phyloP scores from a whole-genome alignment of 441 rosid species.

The Sinapis alba region DNA sequence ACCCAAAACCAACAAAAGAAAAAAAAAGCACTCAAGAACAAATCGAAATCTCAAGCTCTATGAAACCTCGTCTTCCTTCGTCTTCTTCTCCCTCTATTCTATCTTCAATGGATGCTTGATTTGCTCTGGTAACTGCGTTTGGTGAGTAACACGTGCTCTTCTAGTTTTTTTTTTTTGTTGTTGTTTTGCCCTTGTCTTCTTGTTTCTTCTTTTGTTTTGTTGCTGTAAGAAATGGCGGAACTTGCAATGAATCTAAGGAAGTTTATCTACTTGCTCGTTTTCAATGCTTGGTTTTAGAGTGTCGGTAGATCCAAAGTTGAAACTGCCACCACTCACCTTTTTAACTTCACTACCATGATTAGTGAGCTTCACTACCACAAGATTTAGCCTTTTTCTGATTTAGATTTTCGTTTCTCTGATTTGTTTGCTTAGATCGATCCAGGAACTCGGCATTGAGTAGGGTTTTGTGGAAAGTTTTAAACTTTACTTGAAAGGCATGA shows the following conservation, averaged over 20 bases:
- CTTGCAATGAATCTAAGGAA: slow-evolving; percentile 28
- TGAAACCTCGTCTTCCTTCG: slow-evolving; percentile 31
- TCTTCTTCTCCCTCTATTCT: slow-evolving; percentile 18
- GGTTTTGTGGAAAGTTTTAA: neutral
- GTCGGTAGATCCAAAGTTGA: slow-evolving; percentile 39
- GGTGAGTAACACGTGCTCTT: slow-evolving; percentile 27
- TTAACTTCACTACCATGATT: slow-evolving; percentile 20
- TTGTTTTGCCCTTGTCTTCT: neutral
- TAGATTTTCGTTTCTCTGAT: slow-evolving; percentile 24
- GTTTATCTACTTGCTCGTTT: slow-evolving; percentile 3
- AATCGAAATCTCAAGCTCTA: slow-evolving; percentile 34
- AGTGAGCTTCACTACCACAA: slow-evolving; percentile 31
- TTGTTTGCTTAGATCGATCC: slow-evolving; percentile 33
- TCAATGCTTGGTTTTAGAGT: slow-evolving; percentile 28
- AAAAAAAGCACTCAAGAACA: slow-evolving; percentile 24
- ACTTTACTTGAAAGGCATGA: neutral
- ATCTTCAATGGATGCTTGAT: slow-evolving; percentile 52
- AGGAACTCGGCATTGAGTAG: neutral
- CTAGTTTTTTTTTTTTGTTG: neutral
- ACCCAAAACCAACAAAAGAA: slow-evolving; percentile 9
- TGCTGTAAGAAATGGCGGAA: slow-evolving; percentile 38
- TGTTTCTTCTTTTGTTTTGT: slow-evolving; percentile 37
- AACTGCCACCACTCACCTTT: slow-evolving; percentile 5
- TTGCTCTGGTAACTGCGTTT: slow-evolving; percentile 16
- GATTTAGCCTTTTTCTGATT: slow-evolving; percentile 28